Evolutionary conservation across 306 rosid genomes (phyloP), one percentile per base, ranked within the genome.

Genomic region (Casuarina equisetifolia): DNA sequence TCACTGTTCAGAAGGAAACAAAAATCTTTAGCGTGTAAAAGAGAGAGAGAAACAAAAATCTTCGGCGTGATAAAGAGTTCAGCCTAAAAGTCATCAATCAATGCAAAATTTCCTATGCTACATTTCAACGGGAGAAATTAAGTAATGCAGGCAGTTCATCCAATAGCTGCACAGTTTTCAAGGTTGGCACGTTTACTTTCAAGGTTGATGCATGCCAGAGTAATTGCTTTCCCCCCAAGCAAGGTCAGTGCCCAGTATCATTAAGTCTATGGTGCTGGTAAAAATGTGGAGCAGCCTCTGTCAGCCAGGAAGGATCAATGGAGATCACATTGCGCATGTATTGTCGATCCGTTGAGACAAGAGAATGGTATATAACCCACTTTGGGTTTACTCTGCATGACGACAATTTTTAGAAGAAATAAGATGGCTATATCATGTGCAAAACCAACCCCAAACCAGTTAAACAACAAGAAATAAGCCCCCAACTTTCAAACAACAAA

Each of bases 241-340:
- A 15, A 72, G 5, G 40, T 77, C 58, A 82, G 79, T 82, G 83
- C 84, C 66, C 39, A 84, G 84, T 86, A 75, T 77, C 84, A 72
- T 83, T 76, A 51, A 82, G 89, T 39, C 80, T 85, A 54, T 87
- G 92, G 59, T 81, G 76, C 80, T 89, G 89, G 90, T 92, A 92
- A 84, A 92, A 94, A 82, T 92, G 98, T 19, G 97, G 97, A 61
- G 97, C 98, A 59, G 86, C 95, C 80, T 90, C 98, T 54, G 81
- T 69, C 57, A 94, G 85, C 88, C 95, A 90, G 7, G 97, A 88
- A 11, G 90, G 95, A 68, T 94, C 98, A 20, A 94, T 84, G 54
- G 93, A 73, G 76, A 87, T 84, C 46, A 94, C 97, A 78, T 94
- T 94, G 35, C 98, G 95, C 95, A 92, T 88, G 85, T 94, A 94